These are phyloP conservation scores for Begonia masoniana DNA, from an alignment of 306 rosid species.

Conservation along the genomic window DNA sequence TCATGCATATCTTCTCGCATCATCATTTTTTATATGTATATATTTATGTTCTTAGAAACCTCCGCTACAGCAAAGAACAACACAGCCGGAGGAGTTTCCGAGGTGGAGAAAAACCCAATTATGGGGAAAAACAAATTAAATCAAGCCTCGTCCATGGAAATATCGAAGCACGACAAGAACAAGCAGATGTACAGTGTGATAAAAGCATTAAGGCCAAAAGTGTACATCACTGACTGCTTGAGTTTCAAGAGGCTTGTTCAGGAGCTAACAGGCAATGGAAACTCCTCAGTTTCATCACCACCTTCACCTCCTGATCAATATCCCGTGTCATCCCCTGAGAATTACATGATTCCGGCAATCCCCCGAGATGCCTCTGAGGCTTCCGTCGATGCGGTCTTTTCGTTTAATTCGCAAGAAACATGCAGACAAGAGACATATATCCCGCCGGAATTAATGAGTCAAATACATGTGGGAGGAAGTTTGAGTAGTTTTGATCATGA, in stretches of 20 bases:
- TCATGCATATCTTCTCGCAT: conserved; percentile 10
- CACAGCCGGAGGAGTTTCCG: conserved; percentile 28
- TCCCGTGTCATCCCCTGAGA: neutral
- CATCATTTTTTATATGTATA: neutral
- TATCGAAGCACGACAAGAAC: conserved; percentile 9
- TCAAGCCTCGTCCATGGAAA: conserved; percentile 14
- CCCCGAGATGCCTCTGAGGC: neutral
- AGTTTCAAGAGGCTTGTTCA: conserved; percentile 34
- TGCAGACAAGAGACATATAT: too few species aligned
- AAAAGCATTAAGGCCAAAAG: conserved; percentile 24
- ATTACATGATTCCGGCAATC: neutral
- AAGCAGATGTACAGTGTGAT: conserved; percentile 20
- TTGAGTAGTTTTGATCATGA: conserved; percentile 4
- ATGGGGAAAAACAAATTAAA: conserved; percentile 24
- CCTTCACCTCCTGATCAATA: neutral
- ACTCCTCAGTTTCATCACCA: neutral
- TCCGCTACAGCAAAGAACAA: conserved; percentile 16
- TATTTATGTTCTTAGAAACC: conserved; percentile 32
- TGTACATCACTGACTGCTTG: conserved; percentile 28
- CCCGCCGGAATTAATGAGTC: too few species aligned
- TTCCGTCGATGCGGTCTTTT: too few species aligned
- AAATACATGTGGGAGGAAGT: too few species aligned
- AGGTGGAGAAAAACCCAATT: conserved; percentile 9
- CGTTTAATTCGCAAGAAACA: too few species aligned
- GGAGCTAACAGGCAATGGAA: conserved; percentile 26